Evolutionary conservation across 169 alveolate genomes (phyloP).

Genomic region (Plasmodium falciparum): DNA sequence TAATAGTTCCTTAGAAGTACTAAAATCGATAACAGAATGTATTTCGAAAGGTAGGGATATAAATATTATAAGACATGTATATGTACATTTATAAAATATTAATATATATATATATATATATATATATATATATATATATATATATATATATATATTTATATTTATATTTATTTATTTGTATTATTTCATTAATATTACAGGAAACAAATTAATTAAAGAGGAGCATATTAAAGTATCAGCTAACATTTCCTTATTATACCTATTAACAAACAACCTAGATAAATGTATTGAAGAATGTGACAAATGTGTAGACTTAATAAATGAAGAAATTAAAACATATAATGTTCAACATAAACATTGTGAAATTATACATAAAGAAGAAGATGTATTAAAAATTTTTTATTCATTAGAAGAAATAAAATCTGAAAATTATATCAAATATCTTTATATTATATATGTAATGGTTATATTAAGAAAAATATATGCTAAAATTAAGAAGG

Average conservation of each 20-base stretch:
- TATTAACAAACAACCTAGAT: conserved; percentile 29
- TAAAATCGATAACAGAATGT: conserved; percentile 24
- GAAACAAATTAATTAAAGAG: conserved; percentile 26
- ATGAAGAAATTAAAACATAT: conserved; percentile 56
- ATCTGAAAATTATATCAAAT: conserved; percentile 44
- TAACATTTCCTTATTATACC: conserved; percentile 34
- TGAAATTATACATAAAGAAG: conserved; percentile 3
- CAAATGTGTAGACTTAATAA: conserved; percentile 37
- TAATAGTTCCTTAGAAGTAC: conserved; percentile 34
- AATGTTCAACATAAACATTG: conserved; percentile 4
- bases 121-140: no score
- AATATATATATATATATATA: no score
- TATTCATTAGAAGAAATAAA: conserved; percentile 50
- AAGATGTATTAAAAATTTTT: neutral
- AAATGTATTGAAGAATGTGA: conserved; percentile 47
- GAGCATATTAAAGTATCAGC: conserved; percentile 51
- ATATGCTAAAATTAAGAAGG: conserved; percentile 33
- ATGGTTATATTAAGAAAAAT: conserved; percentile 51
- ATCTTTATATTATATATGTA: conserved; percentile 46
- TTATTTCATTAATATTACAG: neutral
- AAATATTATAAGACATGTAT: neutral
- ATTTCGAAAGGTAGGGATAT: conserved; percentile 12
- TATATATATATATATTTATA: no score
- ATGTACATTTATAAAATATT: no score
- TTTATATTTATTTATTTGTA: no score